Percentiles rank a stretch among this genome's conserved stretches.
Evolutionary conservation across 2,329 filamentous ascomycete genomes (phyloP).

Genomic region (Nectriaceae sp.): DNA sequence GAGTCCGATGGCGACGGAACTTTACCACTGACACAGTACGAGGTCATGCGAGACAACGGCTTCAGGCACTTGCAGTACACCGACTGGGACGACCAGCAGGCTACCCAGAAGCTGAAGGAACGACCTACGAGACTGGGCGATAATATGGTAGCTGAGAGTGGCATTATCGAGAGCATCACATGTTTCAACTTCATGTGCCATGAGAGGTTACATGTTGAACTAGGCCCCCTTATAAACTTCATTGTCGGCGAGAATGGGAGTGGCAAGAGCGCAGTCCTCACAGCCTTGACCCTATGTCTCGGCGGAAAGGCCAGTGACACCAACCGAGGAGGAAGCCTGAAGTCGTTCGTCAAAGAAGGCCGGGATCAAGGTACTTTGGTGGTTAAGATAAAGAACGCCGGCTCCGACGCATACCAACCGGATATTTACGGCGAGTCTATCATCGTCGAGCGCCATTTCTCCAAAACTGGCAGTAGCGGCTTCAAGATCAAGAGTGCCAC

Average conservation of each 20-base stretch:
- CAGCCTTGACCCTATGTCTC: conserved; percentile 90
- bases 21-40: conserved; percentile 61
- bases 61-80: conserved; percentile 59
- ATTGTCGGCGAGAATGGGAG: conserved; percentile 97
- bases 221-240: conserved; percentile 97
- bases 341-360: conserved; percentile 89
- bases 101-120: conserved; percentile 64
- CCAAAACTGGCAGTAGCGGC: conserved; percentile 69
- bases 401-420: conserved; percentile 79
- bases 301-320: conserved; percentile 92
- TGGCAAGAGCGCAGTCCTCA: conserved; percentile 94
- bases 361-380: conserved; percentile 73
- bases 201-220: conserved; percentile 72
- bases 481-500: conserved; percentile 83
- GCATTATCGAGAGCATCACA: conserved; percentile 84
- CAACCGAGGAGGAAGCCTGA: conserved; percentile 87
- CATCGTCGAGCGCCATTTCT: conserved; percentile 88
- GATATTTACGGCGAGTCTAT: conserved; percentile 84
- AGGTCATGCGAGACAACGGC: conserved; percentile 59
- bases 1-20: conserved; percentile 28
- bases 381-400: conserved; percentile 90
- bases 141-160: conserved; percentile 78
- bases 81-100: conserved; percentile 61
- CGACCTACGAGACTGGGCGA: conserved; percentile 54
- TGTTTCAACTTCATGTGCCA: conserved; percentile 98